Evolutionary conservation across 2,329 filamentous ascomycete genomes (phyloP).

Genomic region (Truncatella angustata): DNA sequence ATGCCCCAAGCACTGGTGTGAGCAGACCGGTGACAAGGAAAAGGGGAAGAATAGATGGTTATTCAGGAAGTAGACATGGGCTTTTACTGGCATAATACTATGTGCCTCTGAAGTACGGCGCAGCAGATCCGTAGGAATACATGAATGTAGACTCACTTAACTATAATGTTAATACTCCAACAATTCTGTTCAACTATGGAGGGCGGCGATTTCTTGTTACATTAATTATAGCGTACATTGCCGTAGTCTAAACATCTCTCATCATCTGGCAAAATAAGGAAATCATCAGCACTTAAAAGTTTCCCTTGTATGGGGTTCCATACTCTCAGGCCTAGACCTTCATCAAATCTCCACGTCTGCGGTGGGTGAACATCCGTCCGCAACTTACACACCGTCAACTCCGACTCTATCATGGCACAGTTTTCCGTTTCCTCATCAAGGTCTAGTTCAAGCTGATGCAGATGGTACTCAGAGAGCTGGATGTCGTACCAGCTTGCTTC

Average conservation of each 20-base stretch:
- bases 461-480: neutral
- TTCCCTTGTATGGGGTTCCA: neutral
- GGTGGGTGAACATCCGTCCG: neutral
- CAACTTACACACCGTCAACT: neutral
- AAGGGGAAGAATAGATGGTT: neutral
- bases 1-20: neutral
- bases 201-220: too few species aligned
- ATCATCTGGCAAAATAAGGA: neutral
- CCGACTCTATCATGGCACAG: neutral
- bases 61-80: neutral
- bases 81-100: neutral
- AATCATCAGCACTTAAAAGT: neutral
- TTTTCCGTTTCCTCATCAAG: neutral
- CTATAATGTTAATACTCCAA: too few species aligned
- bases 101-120: too few species aligned
- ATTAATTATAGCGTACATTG: neutral
- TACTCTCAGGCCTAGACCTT: neutral
- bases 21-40: neutral
- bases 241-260: neutral
- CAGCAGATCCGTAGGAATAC: too few species aligned
- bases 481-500: neutral
- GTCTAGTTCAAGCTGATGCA: neutral
- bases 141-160: too few species aligned
- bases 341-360: conserved; percentile 1
- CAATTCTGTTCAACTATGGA: too few species aligned